Evolutionary conservation across 169 alveolate genomes (phyloP).

Genomic region (Plasmodium falciparum): DNA sequence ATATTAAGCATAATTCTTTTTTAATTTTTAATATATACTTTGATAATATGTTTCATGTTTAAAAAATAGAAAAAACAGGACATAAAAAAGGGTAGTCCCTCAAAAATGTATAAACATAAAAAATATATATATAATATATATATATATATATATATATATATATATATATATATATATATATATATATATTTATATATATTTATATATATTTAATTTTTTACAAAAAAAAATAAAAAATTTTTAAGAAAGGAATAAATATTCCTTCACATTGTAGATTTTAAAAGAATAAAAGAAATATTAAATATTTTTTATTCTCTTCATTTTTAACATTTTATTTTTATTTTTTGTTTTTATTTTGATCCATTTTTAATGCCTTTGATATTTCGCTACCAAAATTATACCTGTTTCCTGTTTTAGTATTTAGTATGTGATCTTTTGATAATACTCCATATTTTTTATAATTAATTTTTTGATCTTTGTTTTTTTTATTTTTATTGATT

Average conservation of each 20-base stretch:
- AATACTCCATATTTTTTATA: conserved; percentile 28
- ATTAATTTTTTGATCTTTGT: conserved; percentile 44
- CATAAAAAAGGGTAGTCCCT: too few relatives aligned
- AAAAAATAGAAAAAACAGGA: too few relatives aligned
- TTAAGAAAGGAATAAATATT: too few relatives aligned
- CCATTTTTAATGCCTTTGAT: conserved; percentile 26
- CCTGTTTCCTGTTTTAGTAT: neutral
- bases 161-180: neutral
- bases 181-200: neutral
- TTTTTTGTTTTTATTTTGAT: neutral
- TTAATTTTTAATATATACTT: too few relatives aligned
- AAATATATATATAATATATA: neutral
- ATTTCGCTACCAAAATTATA: conserved; percentile 24
- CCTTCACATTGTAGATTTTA: too few relatives aligned
- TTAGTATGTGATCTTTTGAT: conserved; percentile 21
- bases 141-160: neutral
- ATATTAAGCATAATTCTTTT: too few relatives aligned
- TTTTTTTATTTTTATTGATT: conserved; percentile 25
- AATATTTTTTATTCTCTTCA: neutral
- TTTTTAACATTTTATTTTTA: neutral
- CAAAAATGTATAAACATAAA: neutral
- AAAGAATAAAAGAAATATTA: too few relatives aligned
- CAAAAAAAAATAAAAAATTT: too few relatives aligned
- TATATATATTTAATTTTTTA: neutral
- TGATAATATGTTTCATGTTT: too few relatives aligned